Conservation (phyloP, 2,329 filamentous ascomycete species). For the Aureobasidium sp. region DNA sequence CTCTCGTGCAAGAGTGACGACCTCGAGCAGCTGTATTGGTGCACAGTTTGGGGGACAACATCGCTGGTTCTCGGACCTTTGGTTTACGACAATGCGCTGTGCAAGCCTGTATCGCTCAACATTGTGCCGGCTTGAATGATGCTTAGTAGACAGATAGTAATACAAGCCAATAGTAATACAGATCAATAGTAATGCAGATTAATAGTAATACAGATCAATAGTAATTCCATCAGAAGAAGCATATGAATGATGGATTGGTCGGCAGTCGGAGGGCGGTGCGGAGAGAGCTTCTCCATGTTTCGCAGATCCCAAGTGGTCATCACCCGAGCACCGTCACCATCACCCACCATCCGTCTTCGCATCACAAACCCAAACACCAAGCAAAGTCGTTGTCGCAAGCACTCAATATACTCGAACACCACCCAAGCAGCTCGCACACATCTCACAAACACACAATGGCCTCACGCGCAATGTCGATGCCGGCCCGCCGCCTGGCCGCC, state of each 20-base stretch:
- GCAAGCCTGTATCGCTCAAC: background rate
- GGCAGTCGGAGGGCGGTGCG: background rate
- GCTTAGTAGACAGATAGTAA: too few relatives aligned
- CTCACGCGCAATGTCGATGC: conserved; percentile 1
- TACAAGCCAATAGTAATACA: too few relatives aligned
- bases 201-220: too few relatives aligned
- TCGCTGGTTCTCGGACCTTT: background rate
- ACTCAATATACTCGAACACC: background rate
- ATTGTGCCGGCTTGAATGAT: background rate
- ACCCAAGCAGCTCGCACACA: background rate
- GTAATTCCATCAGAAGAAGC: background rate
- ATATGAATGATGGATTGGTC: background rate
- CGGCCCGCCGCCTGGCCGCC: conserved; percentile 1
- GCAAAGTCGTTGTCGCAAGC: background rate
- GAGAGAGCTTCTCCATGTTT: background rate
- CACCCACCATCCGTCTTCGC: background rate
- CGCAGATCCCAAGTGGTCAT: background rate
- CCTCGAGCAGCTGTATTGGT: conserved; percentile 8
- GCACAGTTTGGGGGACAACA: background rate
- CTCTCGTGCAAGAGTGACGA: background rate
- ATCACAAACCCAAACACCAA: background rate
- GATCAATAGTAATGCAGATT: too few relatives aligned
- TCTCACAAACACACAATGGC: conserved; percentile 2
- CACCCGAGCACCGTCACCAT: background rate
- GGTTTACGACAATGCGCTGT: background rate